phyloP scores from a whole-genome alignment of 345 rosid genomes.

The Gynandropsis gynandra region DNA sequence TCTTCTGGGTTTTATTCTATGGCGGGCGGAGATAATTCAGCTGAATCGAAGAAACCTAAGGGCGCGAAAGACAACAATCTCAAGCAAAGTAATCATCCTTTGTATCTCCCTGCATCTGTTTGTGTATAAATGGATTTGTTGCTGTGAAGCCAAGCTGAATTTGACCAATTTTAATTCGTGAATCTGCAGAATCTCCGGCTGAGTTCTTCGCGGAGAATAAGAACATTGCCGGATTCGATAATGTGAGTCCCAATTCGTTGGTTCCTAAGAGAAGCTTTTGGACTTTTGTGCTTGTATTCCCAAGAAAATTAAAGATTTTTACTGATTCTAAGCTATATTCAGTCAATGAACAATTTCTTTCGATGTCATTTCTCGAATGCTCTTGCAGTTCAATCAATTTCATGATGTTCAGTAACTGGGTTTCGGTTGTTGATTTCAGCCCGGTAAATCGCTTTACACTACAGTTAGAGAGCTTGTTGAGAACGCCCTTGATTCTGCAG shows the following conservation, averaged over 20 bases:
- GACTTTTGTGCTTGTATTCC: not conserved
- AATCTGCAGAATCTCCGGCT: constrained; percentile 83
- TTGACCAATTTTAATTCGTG: constrained; percentile 1
- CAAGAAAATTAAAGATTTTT: not conserved
- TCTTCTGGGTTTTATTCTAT: constrained; percentile 12
- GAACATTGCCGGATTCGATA: constrained; percentile 97
- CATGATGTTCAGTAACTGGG: constrained; percentile 11
- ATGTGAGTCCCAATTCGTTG: constrained; percentile 39
- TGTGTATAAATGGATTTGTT: not conserved
- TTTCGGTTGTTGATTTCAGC: constrained; percentile 38
- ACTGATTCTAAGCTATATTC: not conserved
- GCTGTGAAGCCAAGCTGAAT: constrained; percentile 2
- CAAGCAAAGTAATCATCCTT: constrained; percentile 58
- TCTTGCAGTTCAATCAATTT: not conserved
- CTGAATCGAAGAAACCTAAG: constrained; percentile 39
- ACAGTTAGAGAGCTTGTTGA: constrained; percentile 93
- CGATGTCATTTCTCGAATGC: not conserved
- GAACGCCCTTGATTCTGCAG: constrained; percentile 89
- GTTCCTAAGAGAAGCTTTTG: not conserved
- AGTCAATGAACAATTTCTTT: not conserved
- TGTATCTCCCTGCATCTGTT: constrained; percentile 4
- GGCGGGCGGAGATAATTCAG: constrained; percentile 39
- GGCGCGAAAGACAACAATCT: constrained; percentile 66
- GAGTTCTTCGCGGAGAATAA: constrained; percentile 98
- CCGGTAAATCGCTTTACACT: constrained; percentile 85